Base-by-base conservation (phyloP, 1,139 yeast species). In the Zygosaccharomyces pseudobailii region DNA sequence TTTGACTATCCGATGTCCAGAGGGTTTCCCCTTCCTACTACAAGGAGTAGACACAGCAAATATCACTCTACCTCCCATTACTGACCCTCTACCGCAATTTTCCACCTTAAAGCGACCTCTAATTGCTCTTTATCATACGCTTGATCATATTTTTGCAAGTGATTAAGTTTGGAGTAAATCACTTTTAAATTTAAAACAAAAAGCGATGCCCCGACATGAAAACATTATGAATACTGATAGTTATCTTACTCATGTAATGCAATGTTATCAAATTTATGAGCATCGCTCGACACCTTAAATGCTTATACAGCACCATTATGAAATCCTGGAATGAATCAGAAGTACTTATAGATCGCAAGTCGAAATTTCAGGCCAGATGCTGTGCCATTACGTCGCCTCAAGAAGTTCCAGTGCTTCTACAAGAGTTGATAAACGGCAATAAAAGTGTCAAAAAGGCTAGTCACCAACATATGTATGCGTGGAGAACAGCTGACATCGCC, bases 401-500 rank as follows among this genome's bases (percentile, higher is more conserved):
- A 0, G 78, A 80, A 3, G 71, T 81, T 0, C 67, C 73, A 0
- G 42, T 35, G 0, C 59, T 76, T 1, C 55, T 82, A 3, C 51
- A 60, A 7, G 63, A 70, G 35, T 66, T 84, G 22, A 52, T 72
- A 5, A 61, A 71, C 7, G 63, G 67, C 40, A 77, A 78, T 51
- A 74, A 74, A 45, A 63, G 72, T 1, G 57, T 76, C 0, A 66
- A 67, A 27, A 74, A 74, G 46, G 83, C 90, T 0, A 68, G 81
- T 6, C 92, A 84, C 62, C 85, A 82, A 5, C 75, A 76, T 45
- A 84, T 84, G 70, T 71, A 74, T 49, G 90, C 89, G 0, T 84
- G 87, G 87, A 70, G 83, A 58, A 72, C 76, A 0, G 80, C 76
- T 1, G 51, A 48, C 19, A 51, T 36, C 7, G 27, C 33, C 6